Base-by-base conservation (phyloP, 768 basidiomycete genomes). In the Steccherinum ochraceum region DNA sequence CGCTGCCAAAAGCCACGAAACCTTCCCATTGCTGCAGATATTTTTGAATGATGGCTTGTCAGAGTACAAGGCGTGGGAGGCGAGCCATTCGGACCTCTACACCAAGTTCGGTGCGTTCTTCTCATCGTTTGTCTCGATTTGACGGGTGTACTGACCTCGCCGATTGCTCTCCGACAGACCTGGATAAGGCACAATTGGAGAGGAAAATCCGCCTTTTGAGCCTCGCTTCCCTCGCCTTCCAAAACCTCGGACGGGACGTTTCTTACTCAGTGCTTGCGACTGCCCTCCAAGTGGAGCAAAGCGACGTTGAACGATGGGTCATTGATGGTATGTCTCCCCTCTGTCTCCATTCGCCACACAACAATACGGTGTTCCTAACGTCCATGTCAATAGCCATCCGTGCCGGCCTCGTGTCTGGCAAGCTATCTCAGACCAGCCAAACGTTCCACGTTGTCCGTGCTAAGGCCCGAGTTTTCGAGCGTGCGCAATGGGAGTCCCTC, bases 241-340 rank as follows among this genome's bases (percentile, higher is more conserved):
- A 84, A 56, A 78, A 89, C 61, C 76, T 90, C 26, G 88, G 89
- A 7, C 78, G 79, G 43, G 81, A 84, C 58, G 72, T 94, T 12
- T 68, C 84, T 0, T 93, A 93, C 65, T 64, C 79, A 10, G 77
- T 75, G 58, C 80, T 94, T 30, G 83, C 84, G 1, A 72, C 80
- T 24, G 73, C 78, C 12, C 68, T 93, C 41, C 79, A 88, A 56
- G 80, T 90, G 5, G 76, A 81, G 21, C 53, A 66, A 19, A 70
- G 76, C 21, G 73, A 88, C 52, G 89, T 93, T 24, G 92, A 93
- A 64, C 83, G 79, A 60, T 93, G 89, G 89, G 81, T 83, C 39
- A 93, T 93, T 55, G 89, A 93, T 68, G 84, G 90, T 91, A 61
- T 53, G 73, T 56, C 12, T 24, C 43, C 49, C 30, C 30, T 35